Evolutionary conservation across 441 rosid genomes (phyloP).

Genomic region (Aleurites moluccanus): DNA sequence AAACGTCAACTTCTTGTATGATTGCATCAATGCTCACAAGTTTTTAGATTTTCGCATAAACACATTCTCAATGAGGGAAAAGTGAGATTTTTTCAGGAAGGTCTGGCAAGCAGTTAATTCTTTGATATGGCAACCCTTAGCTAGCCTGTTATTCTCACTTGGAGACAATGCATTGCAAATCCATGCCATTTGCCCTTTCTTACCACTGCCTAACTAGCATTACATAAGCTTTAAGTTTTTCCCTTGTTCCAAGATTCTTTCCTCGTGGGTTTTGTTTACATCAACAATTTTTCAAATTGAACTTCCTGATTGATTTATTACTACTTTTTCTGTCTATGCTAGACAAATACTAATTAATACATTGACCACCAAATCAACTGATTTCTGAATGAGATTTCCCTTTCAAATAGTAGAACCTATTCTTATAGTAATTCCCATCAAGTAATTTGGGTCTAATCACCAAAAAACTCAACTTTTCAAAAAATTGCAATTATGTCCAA

Average conservation of each 20-base stretch:
- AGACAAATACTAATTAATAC: background rate
- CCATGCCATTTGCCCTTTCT: slow-evolving; percentile 30
- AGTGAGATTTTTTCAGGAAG: slow-evolving; percentile 20
- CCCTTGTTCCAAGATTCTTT: background rate
- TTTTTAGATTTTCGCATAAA: slow-evolving; percentile 35
- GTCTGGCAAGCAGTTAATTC: slow-evolving; percentile 26
- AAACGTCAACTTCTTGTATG: slow-evolving; percentile 38
- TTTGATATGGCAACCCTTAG: slow-evolving; percentile 26
- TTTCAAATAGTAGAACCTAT: slow-evolving; percentile 10
- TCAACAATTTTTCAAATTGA: background rate
- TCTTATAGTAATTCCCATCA: background rate
- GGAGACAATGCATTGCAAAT: slow-evolving; percentile 8
- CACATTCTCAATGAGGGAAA: slow-evolving; percentile 28
- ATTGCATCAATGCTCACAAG: slow-evolving; percentile 51
- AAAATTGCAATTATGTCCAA: too few species aligned
- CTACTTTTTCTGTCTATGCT: background rate
- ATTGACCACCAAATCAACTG: background rate
- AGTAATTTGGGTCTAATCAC: background rate
- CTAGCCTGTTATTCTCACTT: slow-evolving; percentile 14
- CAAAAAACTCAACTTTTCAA: too few species aligned
- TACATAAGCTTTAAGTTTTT: background rate
- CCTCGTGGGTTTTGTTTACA: background rate
- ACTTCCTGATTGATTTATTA: background rate
- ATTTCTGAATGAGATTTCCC: background rate
- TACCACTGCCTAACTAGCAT: background rate